Evolutionary conservation across 345 rosid genomes (phyloP), one percentile per base, ranked within the genome.

Genomic region (Arabis hirsuta): DNA sequence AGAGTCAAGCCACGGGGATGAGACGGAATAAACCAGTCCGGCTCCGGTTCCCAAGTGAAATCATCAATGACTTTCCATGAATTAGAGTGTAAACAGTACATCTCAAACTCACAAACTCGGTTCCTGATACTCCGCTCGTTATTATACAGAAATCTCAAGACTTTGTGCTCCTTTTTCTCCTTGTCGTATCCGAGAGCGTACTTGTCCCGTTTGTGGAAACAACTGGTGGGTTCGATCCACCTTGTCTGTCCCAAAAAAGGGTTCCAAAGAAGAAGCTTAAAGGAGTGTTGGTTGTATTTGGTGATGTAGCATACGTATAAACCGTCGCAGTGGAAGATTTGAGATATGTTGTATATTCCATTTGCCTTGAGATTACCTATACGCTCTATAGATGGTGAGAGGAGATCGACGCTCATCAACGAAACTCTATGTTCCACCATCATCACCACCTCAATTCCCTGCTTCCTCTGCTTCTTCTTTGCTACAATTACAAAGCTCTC

Each of bases 181-280:
- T 51, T 24, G 3, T 24, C 57, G 10, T 53, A 53, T 27, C 57
- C 57, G 10, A 53, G 57, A 53, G 36, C 57, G 36, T 53, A 27
- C 16, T 4, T 26, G 10, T 53, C 16, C 2, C 1, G 5, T 4
- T 0, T 12, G 10, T 27, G 1, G 57, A 12, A 27, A 53, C 2
- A 3, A 26, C 7, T 53, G 3, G 16, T 27, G 9, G 57, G 57
- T 6, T 27, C 14, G 57, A 53, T 53, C 36, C 14, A 53, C 36
- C 36, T 53, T 6, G 19, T 27, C 26, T 53, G 57, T 4, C 57
- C 56, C 27, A 9, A 26, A 26, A 3, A 26, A 52, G 57, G 57
- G 57, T 53, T 53, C 36, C 16, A 53, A 6, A 53, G 36, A 12
- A 53, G 16, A 6, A 53, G 36, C 19, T 6, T 12, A 34, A 7